A percentile compares a stretch with the other conserved stretches of the same genome.
Evolutionary conservation across 768 basidiomycete species (phyloP).

Genomic region (Boletus coccyginus): DNA sequence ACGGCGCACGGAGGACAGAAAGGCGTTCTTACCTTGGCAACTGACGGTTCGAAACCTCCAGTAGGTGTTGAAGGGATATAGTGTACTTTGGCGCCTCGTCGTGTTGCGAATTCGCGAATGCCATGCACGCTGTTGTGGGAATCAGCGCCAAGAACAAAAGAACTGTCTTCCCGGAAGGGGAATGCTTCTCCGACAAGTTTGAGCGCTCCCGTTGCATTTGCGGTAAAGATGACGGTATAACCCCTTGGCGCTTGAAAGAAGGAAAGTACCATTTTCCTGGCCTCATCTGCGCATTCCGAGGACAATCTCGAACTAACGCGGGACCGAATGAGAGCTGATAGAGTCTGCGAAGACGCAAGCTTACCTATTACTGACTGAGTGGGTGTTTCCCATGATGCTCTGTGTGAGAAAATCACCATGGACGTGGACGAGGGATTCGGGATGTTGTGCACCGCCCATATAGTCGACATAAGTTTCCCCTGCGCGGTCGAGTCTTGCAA

Average conservation of each 20-base stretch:
- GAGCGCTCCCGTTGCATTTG: conserved; percentile 76
- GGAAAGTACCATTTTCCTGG: conserved; percentile 66
- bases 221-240: conserved; percentile 79
- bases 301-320: conserved; percentile 64
- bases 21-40: conserved; percentile 52
- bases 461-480: conserved; percentile 83
- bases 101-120: conserved; percentile 66
- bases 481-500: conserved; percentile 51
- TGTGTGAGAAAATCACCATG: conserved; percentile 67
- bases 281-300: conserved; percentile 61
- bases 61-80: conserved; percentile 64
- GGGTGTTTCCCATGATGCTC: conserved; percentile 77
- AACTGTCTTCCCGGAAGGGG: conserved; percentile 58
- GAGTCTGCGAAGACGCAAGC: neutral
- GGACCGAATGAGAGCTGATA: neutral
- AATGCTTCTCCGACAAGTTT: conserved; percentile 83
- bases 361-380: conserved; percentile 79
- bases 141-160: conserved; percentile 69
- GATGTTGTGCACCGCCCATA: conserved; percentile 82
- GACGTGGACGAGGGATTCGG: conserved; percentile 69
- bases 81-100: conserved; percentile 51
- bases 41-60: conserved; percentile 60
- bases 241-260: conserved; percentile 76
- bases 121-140: conserved; percentile 86
- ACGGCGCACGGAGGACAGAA: neutral